These are phyloP conservation scores for Jatropha multifida DNA, from an alignment of 441 rosid genomes.

Conservation along the genomic window DNA sequence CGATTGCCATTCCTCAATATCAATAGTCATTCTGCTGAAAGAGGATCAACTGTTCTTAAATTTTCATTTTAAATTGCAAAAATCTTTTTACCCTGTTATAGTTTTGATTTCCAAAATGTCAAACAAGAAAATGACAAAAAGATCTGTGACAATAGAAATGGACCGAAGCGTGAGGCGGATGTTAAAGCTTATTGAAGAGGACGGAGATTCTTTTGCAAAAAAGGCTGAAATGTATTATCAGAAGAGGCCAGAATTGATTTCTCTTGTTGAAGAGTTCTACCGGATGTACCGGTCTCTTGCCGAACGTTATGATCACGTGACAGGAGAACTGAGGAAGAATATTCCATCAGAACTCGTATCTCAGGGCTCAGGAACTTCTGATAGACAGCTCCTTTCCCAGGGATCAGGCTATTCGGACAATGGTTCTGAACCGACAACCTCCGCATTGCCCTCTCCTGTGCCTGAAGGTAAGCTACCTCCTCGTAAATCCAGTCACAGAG, in stretches of 20 bases:
- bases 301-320: slow-evolving; percentile 83
- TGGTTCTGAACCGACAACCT: slow-evolving; percentile 42
- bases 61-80: slow-evolving; percentile 7
- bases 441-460: slow-evolving; percentile 36
- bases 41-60: neutral
- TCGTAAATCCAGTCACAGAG: slow-evolving; percentile 62
- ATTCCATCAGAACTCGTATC: slow-evolving; percentile 74
- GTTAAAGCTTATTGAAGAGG: slow-evolving; percentile 87
- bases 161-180: slow-evolving; percentile 71
- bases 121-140: slow-evolving; percentile 28
- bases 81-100: neutral
- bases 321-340: slow-evolving; percentile 72
- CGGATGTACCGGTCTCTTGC: slow-evolving; percentile 87
- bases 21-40: neutral
- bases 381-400: slow-evolving; percentile 69
- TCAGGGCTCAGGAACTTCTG: slow-evolving; percentile 66
- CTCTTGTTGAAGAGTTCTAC: slow-evolving; percentile 80
- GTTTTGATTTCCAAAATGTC: slow-evolving; percentile 27
- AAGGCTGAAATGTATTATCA: slow-evolving; percentile 93
- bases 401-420: slow-evolving; percentile 59
- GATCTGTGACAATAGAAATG: slow-evolving; percentile 59
- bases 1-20: neutral
- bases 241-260: slow-evolving; percentile 76
- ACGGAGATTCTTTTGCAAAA: slow-evolving; percentile 87
- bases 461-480: slow-evolving; percentile 44